Conservation (phyloP, 2,329 filamentous ascomycete genomes). For the Rutstroemia sp. region DNA sequence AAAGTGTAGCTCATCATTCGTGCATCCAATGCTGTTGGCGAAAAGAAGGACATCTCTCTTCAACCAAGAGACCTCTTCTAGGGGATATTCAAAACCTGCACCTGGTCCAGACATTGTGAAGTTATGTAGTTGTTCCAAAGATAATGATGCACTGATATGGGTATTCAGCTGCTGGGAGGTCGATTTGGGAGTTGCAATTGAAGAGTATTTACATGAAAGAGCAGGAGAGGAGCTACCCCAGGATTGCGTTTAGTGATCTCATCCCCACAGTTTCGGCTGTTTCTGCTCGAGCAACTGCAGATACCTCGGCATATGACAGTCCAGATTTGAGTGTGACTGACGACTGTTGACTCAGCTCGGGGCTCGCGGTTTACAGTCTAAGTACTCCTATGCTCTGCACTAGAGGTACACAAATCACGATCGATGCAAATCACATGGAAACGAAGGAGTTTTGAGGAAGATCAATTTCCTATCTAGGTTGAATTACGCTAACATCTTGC, state of each 20-base stretch:
- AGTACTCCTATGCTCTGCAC: too few species aligned
- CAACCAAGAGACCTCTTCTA: slow-evolving; percentile 70
- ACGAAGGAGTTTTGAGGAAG: neutral
- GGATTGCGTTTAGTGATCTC: neutral
- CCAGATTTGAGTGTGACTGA: too few species aligned
- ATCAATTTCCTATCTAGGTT: slow-evolving; percentile 1
- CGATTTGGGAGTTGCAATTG: neutral
- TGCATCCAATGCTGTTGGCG: slow-evolving; percentile 80
- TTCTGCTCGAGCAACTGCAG: neutral
- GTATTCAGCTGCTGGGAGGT: neutral
- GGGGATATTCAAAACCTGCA: slow-evolving; percentile 73
- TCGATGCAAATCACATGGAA: neutral
- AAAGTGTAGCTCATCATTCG: slow-evolving; percentile 80
- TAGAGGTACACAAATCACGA: too few species aligned
- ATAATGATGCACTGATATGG: neutral
- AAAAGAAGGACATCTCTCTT: slow-evolving; percentile 87
- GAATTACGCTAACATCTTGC: neutral
- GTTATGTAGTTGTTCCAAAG: slow-evolving; percentile 7
- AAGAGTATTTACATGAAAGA: neutral
- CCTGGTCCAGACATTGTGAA: slow-evolving; percentile 34
- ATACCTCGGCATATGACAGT: slow-evolving; percentile 3
- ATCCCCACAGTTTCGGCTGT: slow-evolving; percentile 6
- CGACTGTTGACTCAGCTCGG: too few species aligned
- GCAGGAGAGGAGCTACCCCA: slow-evolving; percentile 4
- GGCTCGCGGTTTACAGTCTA: too few species aligned